Base-by-base conservation (phyloP, 306 rosid genomes). In the Cucurbita moschata region DNA sequence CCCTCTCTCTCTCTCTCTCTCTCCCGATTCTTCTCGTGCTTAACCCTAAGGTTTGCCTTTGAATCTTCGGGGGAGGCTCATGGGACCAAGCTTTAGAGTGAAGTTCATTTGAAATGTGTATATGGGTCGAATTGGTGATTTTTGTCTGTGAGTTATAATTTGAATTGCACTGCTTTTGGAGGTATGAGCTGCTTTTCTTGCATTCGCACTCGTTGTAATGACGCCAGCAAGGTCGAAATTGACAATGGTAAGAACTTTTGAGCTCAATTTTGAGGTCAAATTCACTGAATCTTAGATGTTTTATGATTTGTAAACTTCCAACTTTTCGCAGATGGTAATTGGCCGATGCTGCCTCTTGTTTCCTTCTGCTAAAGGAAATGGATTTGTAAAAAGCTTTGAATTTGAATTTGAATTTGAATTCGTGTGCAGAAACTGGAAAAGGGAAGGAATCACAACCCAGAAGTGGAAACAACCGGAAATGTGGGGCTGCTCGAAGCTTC, bases 151-250 rank as follows among this genome's bases (percentile, higher is more conserved):
- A 68, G 52, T 67, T 40, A 38, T 12, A 8, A 5, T 10, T 61
- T 55, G 15, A 16, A 60, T 61, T 13, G 15, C 51, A 39, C 65
- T 49, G 66, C 42, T 70, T 60, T 40, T 56, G 65, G 80, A 75
- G 78, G 54, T 35, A 86, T 86, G 90, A 74, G 86, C 69, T 86
- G 87, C 80, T 83, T 86, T 77, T 55, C 80, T 74, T 86, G 86
- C 84, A 67, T 83, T 57, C 63, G 63, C 79, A 39, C 81, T 65
- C 81, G 74, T 58, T 73, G 84, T 52, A 86, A 82, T 62, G 90
- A 73, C 58, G 79, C 78, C 10, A 82, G 87, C 74, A 86, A 82
- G 83, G 82, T 86, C 30, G 84, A 83, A 77, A 66, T 78, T 15
- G 90, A 86, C 62, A 78, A 80, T 46, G 86, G 85, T 39, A 80